Conservation (phyloP, 1,284 basidiomycete genomes). For the Inonotus hispidus region DNA sequence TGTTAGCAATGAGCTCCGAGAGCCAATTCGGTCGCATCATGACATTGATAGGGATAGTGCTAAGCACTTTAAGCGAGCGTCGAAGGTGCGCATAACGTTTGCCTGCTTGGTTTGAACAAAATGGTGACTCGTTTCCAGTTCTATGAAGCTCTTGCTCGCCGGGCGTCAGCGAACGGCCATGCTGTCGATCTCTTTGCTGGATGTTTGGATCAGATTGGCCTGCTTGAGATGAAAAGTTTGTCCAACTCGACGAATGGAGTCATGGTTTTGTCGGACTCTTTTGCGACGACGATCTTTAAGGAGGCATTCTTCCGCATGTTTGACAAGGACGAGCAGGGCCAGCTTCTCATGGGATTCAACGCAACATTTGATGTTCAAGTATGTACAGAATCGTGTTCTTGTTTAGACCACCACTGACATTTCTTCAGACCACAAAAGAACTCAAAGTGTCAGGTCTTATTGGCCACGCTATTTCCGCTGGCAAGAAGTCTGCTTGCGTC, state of each 20-base stretch:
- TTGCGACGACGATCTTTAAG: constrained; percentile 98
- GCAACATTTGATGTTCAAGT: constrained; percentile 98
- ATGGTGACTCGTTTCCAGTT: constrained; percentile 49
- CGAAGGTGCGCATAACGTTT: constrained; percentile 60
- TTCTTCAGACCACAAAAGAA: constrained; percentile 88
- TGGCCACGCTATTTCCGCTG: constrained; percentile 94
- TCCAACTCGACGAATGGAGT: constrained; percentile 95
- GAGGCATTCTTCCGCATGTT: constrained; percentile 95
- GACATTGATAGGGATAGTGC: constrained; percentile 98
- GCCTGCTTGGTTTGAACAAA: background rate
- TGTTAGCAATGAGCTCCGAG: constrained; percentile 92
- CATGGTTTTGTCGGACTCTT: constrained; percentile 95
- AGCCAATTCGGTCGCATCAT: constrained; percentile 98
- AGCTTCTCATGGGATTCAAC: constrained; percentile 97
- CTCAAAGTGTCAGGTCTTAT: constrained; percentile 98
- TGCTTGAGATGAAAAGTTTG: constrained; percentile 96
- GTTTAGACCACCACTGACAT: background rate
- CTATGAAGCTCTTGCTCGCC: constrained; percentile 93
- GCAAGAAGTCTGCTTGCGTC: constrained; percentile 95
- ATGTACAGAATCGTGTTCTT: constrained; percentile 22
- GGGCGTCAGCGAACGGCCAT: constrained; percentile 93
- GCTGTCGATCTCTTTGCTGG: constrained; percentile 95
- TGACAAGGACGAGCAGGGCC: constrained; percentile 89
- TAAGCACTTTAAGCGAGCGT: constrained; percentile 96
- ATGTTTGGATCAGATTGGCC: constrained; percentile 96